Conservation (phyloP, 2,329 filamentous ascomycete species). For the Escovopsis sp. region DNA sequence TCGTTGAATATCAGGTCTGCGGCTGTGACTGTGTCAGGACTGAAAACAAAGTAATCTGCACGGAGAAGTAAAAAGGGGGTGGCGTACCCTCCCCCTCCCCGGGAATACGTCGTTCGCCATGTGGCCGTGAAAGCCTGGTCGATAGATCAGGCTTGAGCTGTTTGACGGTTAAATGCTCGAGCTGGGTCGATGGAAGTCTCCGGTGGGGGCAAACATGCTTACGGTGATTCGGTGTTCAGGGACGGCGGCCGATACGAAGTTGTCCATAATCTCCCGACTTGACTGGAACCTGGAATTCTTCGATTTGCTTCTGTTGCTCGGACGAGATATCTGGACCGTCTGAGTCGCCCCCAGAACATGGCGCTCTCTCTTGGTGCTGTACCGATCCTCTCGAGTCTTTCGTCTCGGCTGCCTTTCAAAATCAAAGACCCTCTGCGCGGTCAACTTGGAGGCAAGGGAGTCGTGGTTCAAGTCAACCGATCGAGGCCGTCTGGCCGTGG, state of each 20-base stretch:
- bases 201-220: constrained; percentile 1
- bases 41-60: neutral
- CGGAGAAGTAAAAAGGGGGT: neutral
- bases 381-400: constrained; percentile 9
- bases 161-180: neutral
- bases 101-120: constrained; percentile 16
- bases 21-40: constrained; percentile 22
- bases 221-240: constrained; percentile 23
- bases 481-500: neutral
- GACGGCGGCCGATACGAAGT: constrained; percentile 41
- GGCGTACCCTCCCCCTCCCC: constrained; percentile 8
- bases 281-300: constrained; percentile 19
- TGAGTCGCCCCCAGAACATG: neutral
- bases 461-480: no score
- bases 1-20: constrained; percentile 38
- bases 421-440: constrained; percentile 1
- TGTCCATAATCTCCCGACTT: constrained; percentile 34
- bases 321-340: neutral
- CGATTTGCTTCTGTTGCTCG: constrained; percentile 2
- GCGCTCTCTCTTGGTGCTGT: constrained; percentile 4
- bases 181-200: neutral
- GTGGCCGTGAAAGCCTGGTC: constrained; percentile 14
- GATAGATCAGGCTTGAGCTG: constrained; percentile 21
- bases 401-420: constrained; percentile 8
- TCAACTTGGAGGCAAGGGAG: neutral